A percentile compares a stretch with the other conserved stretches of the same genome.
These are phyloP conservation scores for Rhynchosporium agropyri DNA, from an alignment of 2,329 filamentous ascomycete genomes.

Conservation along the genomic window DNA sequence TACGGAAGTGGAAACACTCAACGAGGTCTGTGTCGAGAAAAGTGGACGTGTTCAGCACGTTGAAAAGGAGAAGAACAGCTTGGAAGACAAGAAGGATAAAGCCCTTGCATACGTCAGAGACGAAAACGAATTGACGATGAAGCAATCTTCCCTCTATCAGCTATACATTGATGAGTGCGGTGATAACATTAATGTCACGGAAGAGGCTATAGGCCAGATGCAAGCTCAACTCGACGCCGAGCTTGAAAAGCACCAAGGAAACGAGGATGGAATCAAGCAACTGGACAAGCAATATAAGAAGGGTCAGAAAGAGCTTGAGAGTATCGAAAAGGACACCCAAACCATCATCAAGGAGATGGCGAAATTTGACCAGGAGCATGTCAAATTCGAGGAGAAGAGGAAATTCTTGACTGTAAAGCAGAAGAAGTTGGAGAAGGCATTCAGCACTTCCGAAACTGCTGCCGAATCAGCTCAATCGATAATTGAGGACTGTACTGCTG, in stretches of 20 bases:
- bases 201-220: constrained; percentile 89
- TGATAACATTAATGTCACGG: constrained; percentile 84
- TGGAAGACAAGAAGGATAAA: constrained; percentile 97
- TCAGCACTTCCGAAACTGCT: constrained; percentile 74
- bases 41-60: constrained; percentile 94
- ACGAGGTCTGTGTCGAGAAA: constrained; percentile 95
- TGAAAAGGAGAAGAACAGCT: constrained; percentile 89
- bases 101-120: constrained; percentile 86
- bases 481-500: constrained; percentile 74
- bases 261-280: constrained; percentile 85
- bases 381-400: constrained; percentile 97
- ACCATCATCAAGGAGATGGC: constrained; percentile 81
- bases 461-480: constrained; percentile 75
- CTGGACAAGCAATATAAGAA: constrained; percentile 83
- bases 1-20: constrained; percentile 84
- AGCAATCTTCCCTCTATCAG: constrained; percentile 91
- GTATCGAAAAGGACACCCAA: constrained; percentile 80
- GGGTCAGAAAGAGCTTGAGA: constrained; percentile 81
- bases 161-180: constrained; percentile 86
- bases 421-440: constrained; percentile 91
- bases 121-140: constrained; percentile 88
- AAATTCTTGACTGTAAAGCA: constrained; percentile 91
- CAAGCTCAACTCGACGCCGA: constrained; percentile 84
- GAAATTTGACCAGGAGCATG: constrained; percentile 92
- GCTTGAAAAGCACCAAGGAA: constrained; percentile 87